These are phyloP conservation scores for Amphibolis antarctica DNA, from an alignment of 106 monocot genomes.

Conservation along the genomic window DNA sequence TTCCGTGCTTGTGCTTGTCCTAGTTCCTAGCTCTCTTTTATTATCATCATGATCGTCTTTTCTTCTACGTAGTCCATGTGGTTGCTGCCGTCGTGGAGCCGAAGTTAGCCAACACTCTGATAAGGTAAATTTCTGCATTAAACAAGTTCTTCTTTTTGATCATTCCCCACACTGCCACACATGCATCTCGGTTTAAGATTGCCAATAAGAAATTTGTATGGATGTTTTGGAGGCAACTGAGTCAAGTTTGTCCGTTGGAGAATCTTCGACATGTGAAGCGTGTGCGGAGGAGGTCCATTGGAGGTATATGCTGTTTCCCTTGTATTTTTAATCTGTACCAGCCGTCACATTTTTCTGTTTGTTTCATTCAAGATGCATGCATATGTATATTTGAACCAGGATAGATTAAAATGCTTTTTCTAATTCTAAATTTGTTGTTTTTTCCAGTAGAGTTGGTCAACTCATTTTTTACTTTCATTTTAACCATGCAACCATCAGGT, in stretches of 20 bases:
- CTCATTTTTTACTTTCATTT: too few species aligned
- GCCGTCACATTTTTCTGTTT: background rate
- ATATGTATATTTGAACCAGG: too few species aligned
- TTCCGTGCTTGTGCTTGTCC: background rate
- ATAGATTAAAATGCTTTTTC: too few species aligned
- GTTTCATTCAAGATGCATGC: too few species aligned
- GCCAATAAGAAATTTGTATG: background rate
- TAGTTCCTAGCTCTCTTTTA: background rate
- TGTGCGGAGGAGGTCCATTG: constrained; percentile 5
- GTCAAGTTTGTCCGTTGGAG: constrained; percentile 19
- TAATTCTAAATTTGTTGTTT: too few species aligned
- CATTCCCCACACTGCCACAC: background rate
- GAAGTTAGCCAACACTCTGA: constrained; percentile 39
- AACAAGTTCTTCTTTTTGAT: background rate
- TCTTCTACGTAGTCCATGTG: constrained; percentile 30
- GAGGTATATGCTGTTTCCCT: constrained; percentile 2
- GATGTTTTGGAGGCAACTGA: constrained; percentile 3
- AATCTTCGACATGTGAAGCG: constrained; percentile 27
- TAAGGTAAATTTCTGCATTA: constrained; percentile 29
- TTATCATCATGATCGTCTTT: background rate
- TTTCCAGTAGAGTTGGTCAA: too few species aligned
- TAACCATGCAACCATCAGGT: too few species aligned
- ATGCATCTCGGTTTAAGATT: background rate
- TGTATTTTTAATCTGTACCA: background rate
- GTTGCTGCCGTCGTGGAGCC: constrained; percentile 57